Percentiles rank a stretch among this genome's conserved stretches.
These are phyloP conservation scores for Solanum sitiens DNA, from an alignment of 257 asterid genomes.

Conservation along the genomic window DNA sequence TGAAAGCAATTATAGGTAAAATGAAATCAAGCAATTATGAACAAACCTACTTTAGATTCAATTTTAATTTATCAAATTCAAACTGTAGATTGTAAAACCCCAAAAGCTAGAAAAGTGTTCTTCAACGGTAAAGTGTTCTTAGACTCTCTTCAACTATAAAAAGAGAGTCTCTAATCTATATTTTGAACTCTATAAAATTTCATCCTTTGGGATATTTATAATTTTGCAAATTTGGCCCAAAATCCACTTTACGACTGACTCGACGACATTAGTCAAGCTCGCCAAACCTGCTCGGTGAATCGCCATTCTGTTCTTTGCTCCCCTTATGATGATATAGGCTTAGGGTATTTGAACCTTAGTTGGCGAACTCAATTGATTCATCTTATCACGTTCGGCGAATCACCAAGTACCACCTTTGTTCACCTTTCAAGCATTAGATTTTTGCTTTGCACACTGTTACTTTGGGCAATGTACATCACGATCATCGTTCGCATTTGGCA, in stretches of 20 bases:
- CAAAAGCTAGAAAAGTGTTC: neutral
- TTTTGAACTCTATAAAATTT: neutral
- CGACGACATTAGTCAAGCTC: neutral
- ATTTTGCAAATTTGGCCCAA: neutral
- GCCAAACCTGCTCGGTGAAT: neutral
- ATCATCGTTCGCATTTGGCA: neutral
- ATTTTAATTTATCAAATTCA: too few species aligned
- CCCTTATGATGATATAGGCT: neutral
- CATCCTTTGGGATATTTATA: neutral
- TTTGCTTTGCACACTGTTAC: neutral
- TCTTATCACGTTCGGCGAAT: fast-evolving
- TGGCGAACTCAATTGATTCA: neutral
- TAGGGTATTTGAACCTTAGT: neutral
- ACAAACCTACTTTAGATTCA: neutral
- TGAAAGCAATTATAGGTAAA: neutral
- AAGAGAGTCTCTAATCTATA: too few species aligned
- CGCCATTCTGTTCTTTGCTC: neutral
- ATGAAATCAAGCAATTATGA: too few species aligned
- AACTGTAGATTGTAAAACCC: neutral
- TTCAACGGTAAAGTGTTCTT: neutral
- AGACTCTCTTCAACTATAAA: neutral
- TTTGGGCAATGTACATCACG: neutral
- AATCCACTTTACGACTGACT: neutral
- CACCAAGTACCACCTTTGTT: neutral
- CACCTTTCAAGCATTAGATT: neutral